Base-by-base conservation (phyloP, 192 early-diverging fungal species). In the Phycomyces nitens region DNA sequence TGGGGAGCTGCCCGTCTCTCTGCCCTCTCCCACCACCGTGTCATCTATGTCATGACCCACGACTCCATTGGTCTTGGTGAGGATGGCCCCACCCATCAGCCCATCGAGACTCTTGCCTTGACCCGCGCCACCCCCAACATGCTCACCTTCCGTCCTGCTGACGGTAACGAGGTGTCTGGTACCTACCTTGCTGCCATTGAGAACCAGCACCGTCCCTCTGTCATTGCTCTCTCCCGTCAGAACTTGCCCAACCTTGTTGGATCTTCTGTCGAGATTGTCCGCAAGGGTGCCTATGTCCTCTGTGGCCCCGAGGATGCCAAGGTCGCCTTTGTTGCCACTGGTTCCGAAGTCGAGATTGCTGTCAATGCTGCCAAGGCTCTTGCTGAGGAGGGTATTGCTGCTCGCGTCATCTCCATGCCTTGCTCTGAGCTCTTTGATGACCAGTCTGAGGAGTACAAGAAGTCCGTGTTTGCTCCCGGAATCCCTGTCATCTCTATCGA, bases 1-100 rank as follows among this genome's bases (percentile, higher is more conserved):
- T 84, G 82, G 50, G 93, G 94, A 41, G 89, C 94, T 41, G 86
- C 92, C 44, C 92, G 97, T 75, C 81, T 99, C 47, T 82, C 88
- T 54, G 94, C 97, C 7, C 80, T 99, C 54, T 89, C 92, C 57
- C 82, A 90, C 34, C 87, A 92, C 65, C 94, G 90, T 38, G 90
- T 98, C 60, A 71, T 99, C 62, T 98, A 97, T 82, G 88, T 99
- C 68, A 95, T 96, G 91, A 98, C 97, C 58, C 97, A 99, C 85
- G 97, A 99, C 80, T 98, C 95, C 41, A 95, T 99, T 62, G 97
- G 95, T 68, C 86, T 94, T 34, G 97, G 97, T 66, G 97, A 99
- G 75, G 97, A 99, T 80, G 97, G 97, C 5, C 97, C 95, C 29
- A 99, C 97, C 54, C 97, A 99, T 80, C 97, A 99, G 77, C 95